Evolutionary conservation across 2,329 filamentous ascomycete species (phyloP).

Genomic region (Beauveria brongniartii): DNA sequence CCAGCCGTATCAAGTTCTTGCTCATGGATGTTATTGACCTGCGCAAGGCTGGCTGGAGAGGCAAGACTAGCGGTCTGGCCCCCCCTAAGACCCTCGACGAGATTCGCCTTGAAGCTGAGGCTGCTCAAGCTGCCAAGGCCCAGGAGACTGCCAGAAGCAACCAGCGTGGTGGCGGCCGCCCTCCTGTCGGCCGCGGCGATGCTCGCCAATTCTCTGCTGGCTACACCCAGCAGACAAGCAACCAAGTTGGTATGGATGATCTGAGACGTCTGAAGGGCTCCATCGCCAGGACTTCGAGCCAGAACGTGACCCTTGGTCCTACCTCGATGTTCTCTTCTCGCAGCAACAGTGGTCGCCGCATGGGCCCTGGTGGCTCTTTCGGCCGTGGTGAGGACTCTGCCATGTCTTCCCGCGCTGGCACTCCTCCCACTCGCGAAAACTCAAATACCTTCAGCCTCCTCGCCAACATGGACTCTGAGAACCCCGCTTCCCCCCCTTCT

Average conservation of each 20-base stretch:
- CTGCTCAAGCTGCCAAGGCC: slow-evolving; percentile 70
- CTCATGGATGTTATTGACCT: slow-evolving; percentile 89
- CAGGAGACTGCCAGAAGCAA: slow-evolving; percentile 58
- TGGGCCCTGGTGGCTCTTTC: slow-evolving; percentile 67
- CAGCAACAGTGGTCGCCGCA: slow-evolving; percentile 79
- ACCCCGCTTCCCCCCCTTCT: slow-evolving; percentile 62
- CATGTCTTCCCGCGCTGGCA: slow-evolving; percentile 81
- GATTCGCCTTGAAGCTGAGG: slow-evolving; percentile 75
- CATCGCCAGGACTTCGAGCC: slow-evolving; percentile 50
- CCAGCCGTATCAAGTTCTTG: slow-evolving; percentile 92
- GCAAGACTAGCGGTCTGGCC: slow-evolving; percentile 76
- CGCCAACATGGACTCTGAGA: slow-evolving; percentile 53
- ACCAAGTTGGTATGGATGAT: slow-evolving; percentile 86
- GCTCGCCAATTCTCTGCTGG: slow-evolving; percentile 71
- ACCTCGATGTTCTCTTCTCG: slow-evolving; percentile 82
- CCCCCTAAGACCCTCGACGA: slow-evolving; percentile 95
- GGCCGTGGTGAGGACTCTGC: slow-evolving; percentile 77
- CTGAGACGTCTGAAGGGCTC: slow-evolving; percentile 70
- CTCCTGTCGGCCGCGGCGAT: slow-evolving; percentile 74
- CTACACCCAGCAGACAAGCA: slow-evolving; percentile 66
- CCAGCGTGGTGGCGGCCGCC: slow-evolving; percentile 60
- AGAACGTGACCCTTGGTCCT: slow-evolving; percentile 65
- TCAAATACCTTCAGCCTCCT: slow-evolving; percentile 79
- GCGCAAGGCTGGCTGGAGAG: slow-evolving; percentile 67
- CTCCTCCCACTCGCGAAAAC: slow-evolving; percentile 57